Percentiles rank a stretch among this genome's conserved stretches.
These are phyloP conservation scores for Lentinula edodes DNA, from an alignment of 768 basidiomycete species.

Conservation along the genomic window DNA sequence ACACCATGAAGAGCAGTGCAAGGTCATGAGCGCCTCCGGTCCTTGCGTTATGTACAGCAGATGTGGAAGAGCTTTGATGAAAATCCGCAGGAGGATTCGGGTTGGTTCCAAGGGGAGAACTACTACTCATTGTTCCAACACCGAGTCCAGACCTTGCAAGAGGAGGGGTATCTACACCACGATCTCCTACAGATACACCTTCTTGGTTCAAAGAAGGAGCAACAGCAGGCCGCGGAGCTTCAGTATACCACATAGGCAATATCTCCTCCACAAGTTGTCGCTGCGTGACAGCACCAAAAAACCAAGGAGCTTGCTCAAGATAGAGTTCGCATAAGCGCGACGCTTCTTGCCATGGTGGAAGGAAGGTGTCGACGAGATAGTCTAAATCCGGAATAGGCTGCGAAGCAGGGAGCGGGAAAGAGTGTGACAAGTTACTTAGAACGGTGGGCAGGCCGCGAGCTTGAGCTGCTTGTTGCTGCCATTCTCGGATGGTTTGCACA, in stretches of 20 bases:
- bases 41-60: conserved; percentile 12
- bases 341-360: conserved; percentile 58
- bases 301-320: conserved; percentile 76
- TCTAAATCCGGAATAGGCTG: conserved; percentile 33
- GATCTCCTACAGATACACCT: background rate
- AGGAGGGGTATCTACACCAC: conserved; percentile 17
- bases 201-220: background rate
- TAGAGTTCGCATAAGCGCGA: conserved; percentile 60
- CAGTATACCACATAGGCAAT: conserved; percentile 62
- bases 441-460: conserved; percentile 1
- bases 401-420: conserved; percentile 46
- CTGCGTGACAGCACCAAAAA: conserved; percentile 65
- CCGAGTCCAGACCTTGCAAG: conserved; percentile 5
- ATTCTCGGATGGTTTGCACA: background rate
- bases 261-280: conserved; percentile 60
- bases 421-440: conserved; percentile 17
- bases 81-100: background rate
- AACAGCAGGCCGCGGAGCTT: conserved; percentile 27
- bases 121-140: conserved; percentile 6
- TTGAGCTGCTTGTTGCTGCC: conserved; percentile 6
- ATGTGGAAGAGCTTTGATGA: conserved; percentile 4
- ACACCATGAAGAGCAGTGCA: conserved; percentile 55
- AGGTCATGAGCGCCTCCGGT: conserved; percentile 48
- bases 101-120: background rate
- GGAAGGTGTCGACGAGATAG: conserved; percentile 39